Evolutionary conservation across 306 rosid genomes (phyloP), one percentile per base, ranked within the genome.

Genomic region (Benincasa hispida): DNA sequence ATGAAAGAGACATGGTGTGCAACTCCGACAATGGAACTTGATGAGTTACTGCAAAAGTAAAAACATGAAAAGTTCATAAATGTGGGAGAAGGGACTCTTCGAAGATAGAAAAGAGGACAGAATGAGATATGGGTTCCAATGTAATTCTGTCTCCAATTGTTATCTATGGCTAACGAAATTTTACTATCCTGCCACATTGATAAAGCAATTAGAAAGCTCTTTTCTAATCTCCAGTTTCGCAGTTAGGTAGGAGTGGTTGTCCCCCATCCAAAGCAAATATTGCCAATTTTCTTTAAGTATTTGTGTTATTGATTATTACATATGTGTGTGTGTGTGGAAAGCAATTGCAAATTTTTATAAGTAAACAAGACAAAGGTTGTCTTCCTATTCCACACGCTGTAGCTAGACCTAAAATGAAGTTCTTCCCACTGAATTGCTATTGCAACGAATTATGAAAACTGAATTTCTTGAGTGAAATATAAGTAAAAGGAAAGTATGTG

Each of bases 1-100:
- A 92, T 92, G 78, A 94, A 94, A 25, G 96, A 94, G 82, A 89
- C 97, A 76, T 94, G 90, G 90, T 92, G 97, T 19, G 99, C 91
- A 37, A 84, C 92, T 79, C 99, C 99, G 19, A 92, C 95, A 41
- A 77, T 63, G 80, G 91, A 76, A 42, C 87, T 91, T 35, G 84
- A 72, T 35, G 77, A 74, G 82, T 62, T 84, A 76, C 96, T 89
- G 88, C 79, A 57, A 70, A 62, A 54, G 35, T 35, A 39, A n/a
- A 57, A 75, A 75, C n/a, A 37, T 34, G 51, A 54, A 74, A 5
- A 54, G n/a, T 35, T 35, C 32, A 74, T 15, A 17, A 28, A 27
- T 24, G 63, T 19, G 65, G 28, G 17, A 74, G 60, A 10, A 25
- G 28, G 76, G 55, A 6, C 19, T 34, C 27, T n/a, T 66, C 2